A percentile compares a stretch with the other conserved stretches of the same genome.
phyloP scores from a whole-genome alignment of 2,329 filamentous ascomycete species.

The Curvularia eragrostidis region DNA sequence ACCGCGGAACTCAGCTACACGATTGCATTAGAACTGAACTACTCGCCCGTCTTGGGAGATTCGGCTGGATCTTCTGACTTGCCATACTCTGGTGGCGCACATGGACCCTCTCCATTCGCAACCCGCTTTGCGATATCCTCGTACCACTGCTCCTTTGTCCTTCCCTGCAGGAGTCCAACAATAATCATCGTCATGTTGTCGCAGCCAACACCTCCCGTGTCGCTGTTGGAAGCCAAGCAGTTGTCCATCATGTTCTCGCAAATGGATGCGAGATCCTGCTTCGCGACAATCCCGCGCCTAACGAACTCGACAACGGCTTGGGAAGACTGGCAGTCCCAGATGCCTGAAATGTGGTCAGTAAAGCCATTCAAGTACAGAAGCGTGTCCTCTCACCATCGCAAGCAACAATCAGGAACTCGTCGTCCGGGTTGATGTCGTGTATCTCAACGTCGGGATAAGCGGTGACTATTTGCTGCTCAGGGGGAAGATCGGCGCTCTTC shows the following conservation, averaged over 20 bases:
- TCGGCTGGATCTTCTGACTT: slow-evolving; percentile 64
- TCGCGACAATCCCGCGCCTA: slow-evolving; percentile 91
- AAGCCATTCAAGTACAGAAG: background rate
- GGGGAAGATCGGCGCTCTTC: slow-evolving; percentile 94
- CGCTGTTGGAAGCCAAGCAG: slow-evolving; percentile 95
- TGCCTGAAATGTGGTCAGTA: slow-evolving; percentile 66
- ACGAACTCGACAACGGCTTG: slow-evolving; percentile 98
- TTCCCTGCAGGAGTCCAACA: slow-evolving; percentile 86
- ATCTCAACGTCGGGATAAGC: slow-evolving; percentile 93
- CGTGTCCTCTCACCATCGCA: slow-evolving; percentile 49
- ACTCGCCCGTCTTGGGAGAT: slow-evolving; percentile 44
- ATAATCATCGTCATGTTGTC: slow-evolving; percentile 99
- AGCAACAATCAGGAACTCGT: slow-evolving; percentile 74
- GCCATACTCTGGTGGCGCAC: slow-evolving; percentile 99
- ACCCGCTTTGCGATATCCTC: slow-evolving; percentile 93
- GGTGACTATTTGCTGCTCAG: slow-evolving; percentile 98
- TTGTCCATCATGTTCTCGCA: slow-evolving; percentile 99
- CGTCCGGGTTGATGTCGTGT: slow-evolving; percentile 89
- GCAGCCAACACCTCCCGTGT: slow-evolving; percentile 96
- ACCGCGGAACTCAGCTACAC: slow-evolving; percentile 59
- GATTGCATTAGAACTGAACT: slow-evolving; percentile 47
- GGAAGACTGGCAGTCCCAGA: slow-evolving; percentile 99
- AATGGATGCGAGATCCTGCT: slow-evolving; percentile 92
- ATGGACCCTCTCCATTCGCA: slow-evolving; percentile 95
- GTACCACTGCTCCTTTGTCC: slow-evolving; percentile 98